Evolutionary conservation across 2,329 filamentous ascomycete species (phyloP).

Genomic region (Fusarium heterosporum): DNA sequence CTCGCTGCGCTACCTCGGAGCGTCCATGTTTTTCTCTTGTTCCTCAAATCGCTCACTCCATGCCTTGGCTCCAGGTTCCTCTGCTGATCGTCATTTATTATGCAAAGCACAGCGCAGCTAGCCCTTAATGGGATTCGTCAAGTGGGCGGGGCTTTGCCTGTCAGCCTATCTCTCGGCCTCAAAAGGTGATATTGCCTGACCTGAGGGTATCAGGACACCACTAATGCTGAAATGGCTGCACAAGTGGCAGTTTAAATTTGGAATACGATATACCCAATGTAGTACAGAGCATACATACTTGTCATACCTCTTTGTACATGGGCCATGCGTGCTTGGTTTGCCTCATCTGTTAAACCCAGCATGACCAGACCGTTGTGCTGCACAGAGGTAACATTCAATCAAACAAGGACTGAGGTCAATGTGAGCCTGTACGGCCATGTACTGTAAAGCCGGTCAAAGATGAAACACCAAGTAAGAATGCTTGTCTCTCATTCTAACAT

Average conservation of each 20-base stretch:
- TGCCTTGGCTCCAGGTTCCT: slow-evolving; percentile 19
- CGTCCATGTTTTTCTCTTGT: background rate
- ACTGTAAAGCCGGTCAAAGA: slow-evolving; percentile 7
- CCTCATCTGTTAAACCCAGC: background rate
- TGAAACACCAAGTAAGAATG: slow-evolving; percentile 22
- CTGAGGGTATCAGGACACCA: too few species aligned
- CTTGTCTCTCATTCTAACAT: background rate
- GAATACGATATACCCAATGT: slow-evolving; percentile 16
- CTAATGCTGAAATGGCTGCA: slow-evolving; percentile 18
- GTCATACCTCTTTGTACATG: slow-evolving; percentile 10
- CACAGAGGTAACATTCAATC: slow-evolving; percentile 7
- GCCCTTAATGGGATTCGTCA: slow-evolving; percentile 8
- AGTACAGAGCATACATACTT: background rate
- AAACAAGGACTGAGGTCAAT: slow-evolving; percentile 9
- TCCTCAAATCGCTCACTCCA: slow-evolving; percentile 29
- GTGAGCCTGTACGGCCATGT: slow-evolving; percentile 11
- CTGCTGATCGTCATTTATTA: slow-evolving; percentile 46
- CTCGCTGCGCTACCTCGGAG: slow-evolving; percentile 7
- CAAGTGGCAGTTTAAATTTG: slow-evolving; percentile 32
- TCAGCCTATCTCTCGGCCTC: slow-evolving; percentile 8
- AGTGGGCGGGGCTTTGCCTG: slow-evolving; percentile 16
- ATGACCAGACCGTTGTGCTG: slow-evolving; percentile 5
- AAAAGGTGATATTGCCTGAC: background rate
- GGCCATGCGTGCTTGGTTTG: slow-evolving; percentile 2
- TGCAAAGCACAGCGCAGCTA: slow-evolving; percentile 10